Evolutionary conservation across 1,139 yeast species (phyloP).

Genomic region (Candida dubliniensis): DNA sequence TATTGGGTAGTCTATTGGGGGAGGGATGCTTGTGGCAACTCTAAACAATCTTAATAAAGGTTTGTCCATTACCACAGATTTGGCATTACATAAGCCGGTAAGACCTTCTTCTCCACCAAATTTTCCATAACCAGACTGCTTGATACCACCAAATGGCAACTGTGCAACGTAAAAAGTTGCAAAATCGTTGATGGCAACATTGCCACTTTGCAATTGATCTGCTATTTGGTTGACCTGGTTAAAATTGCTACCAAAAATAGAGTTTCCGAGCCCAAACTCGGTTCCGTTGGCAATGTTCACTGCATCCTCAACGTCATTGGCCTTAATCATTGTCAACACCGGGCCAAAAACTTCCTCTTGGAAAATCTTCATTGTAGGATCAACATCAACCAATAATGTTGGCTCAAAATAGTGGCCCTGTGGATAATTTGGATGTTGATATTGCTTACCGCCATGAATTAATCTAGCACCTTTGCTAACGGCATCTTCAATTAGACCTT

Average conservation of each 20-base stretch:
- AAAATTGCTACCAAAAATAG: constrained; percentile 73
- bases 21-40: constrained; percentile 80
- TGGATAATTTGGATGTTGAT: constrained; percentile 85
- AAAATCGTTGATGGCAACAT: constrained; percentile 94
- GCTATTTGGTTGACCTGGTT: constrained; percentile 61
- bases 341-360: constrained; percentile 95
- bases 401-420: constrained; percentile 94
- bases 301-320: constrained; percentile 64
- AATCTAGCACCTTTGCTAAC: constrained; percentile 78
- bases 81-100: constrained; percentile 81
- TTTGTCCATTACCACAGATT: constrained; percentile 82
- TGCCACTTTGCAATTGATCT: constrained; percentile 69
- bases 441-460: constrained; percentile 76
- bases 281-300: constrained; percentile 82
- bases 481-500: constrained; percentile 68
- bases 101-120: constrained; percentile 97
- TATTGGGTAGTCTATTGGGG: constrained; percentile 88
- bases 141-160: constrained; percentile 92
- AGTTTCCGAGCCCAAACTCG: constrained; percentile 86
- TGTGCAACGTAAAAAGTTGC: constrained; percentile 96
- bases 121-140: constrained; percentile 93
- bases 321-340: constrained; percentile 73
- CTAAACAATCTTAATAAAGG: constrained; percentile 58
- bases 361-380: constrained; percentile 74
- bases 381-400: constrained; percentile 80